These are phyloP conservation scores for Corymbia citriodora DNA, from an alignment of 441 rosid species.

Conservation along the genomic window DNA sequence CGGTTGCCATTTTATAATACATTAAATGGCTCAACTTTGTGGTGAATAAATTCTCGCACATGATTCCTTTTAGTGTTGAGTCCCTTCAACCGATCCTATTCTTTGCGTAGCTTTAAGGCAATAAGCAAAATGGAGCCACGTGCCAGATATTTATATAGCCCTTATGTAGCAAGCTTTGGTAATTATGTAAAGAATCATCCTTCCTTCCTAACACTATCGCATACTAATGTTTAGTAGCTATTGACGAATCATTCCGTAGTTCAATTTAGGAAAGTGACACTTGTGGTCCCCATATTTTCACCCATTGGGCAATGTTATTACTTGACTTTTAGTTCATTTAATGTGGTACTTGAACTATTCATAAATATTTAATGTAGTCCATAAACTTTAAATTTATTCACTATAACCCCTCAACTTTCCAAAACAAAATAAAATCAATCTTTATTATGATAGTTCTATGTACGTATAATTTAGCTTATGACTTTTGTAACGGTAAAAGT, in stretches of 20 bases:
- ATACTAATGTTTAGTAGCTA: not conserved
- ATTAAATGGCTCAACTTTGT: rapidly evolving
- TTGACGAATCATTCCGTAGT: not conserved
- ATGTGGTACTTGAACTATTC: too few relatives aligned
- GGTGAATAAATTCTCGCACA: not conserved
- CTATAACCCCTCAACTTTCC: not conserved
- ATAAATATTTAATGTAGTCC: too few relatives aligned
- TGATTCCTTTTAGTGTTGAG: rapidly evolving
- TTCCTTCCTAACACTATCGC: not conserved
- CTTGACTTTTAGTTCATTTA: not conserved
- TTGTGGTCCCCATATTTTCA: not conserved
- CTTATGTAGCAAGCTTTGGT: not conserved
- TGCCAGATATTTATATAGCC: not conserved
- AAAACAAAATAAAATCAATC: not conserved
- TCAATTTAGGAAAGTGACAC: not conserved
- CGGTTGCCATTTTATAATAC: not conserved
- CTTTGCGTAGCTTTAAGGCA: not conserved
- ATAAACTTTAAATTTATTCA: too few relatives aligned
- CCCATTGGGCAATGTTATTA: not conserved
- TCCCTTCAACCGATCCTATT: not conserved
- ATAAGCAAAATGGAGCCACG: not conserved
- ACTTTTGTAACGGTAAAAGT: too few relatives aligned
- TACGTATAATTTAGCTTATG: too few relatives aligned
- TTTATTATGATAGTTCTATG: too few relatives aligned
- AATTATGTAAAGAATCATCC: not conserved